These are phyloP conservation scores for Termitomyces bulborhizus DNA, from an alignment of 768 basidiomycete species.

Conservation along the genomic window DNA sequence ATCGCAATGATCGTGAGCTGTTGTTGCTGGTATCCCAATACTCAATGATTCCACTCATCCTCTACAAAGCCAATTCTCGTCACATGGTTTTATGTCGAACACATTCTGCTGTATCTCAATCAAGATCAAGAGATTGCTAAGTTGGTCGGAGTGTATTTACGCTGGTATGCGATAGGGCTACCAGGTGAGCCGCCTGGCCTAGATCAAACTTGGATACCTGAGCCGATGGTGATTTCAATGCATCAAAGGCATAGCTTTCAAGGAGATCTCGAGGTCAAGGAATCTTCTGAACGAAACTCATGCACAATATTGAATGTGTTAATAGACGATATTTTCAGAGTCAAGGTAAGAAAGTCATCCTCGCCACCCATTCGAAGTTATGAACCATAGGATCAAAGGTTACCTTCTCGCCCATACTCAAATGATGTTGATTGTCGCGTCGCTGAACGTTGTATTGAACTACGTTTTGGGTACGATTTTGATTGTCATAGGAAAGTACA, in stretches of 20 bases:
- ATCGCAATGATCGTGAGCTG: not conserved
- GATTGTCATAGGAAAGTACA: not conserved
- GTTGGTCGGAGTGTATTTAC: conserved; percentile 1
- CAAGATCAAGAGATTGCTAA: conserved; percentile 5
- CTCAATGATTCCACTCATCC: not conserved
- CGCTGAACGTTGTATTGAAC: conserved; percentile 77
- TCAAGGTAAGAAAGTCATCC: conserved; percentile 41
- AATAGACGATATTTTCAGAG: conserved; percentile 68
- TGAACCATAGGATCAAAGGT: not conserved
- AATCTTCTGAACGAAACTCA: not conserved
- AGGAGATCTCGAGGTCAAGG: conserved; percentile 35
- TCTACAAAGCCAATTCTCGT: not conserved
- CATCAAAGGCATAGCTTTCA: conserved; percentile 37
- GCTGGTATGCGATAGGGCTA: not conserved
- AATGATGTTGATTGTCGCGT: conserved; percentile 52
- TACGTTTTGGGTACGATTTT: conserved; percentile 59
- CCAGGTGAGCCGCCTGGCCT: not conserved
- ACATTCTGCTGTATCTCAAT: not conserved
- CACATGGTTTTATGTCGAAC: not conserved
- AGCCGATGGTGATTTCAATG: not conserved
- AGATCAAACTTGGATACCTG: not conserved
- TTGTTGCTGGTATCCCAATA: too few species aligned
- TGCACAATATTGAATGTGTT: not conserved
- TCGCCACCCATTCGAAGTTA: not conserved
- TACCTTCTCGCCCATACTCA: conserved; percentile 3